Evolutionary conservation across 2,329 filamentous ascomycete species (phyloP), one percentile per base, ranked within the genome.

Genomic region (Phaeoacremonium minimum): DNA sequence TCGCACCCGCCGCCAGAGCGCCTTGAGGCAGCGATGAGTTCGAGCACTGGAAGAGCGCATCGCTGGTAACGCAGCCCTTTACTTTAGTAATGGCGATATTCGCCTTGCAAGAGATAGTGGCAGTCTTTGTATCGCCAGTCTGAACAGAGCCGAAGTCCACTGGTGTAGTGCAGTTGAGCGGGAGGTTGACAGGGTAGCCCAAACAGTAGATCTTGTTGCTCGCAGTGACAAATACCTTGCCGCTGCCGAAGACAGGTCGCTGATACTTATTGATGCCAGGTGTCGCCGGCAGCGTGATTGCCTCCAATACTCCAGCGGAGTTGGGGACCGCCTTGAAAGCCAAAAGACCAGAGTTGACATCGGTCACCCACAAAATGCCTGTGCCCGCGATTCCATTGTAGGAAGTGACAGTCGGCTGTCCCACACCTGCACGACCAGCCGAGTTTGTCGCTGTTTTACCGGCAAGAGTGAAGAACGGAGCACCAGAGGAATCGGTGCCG

Each of bases 171-270:
- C 66, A 68, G 36, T 54, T 59, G 12, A 68, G 42, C 4, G 66
- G 59, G 5, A 63, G 39, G 33, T 62, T 60, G 31, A 68, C 64
- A 4, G 65, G 64, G 11, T 63, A 63, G 6, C 61, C 61, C 15
- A 61, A 44, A 26, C 53, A 56, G 13, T 57, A 49, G 11, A 63
- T 52, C 12, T 55, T 56, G 37, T 50, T 55, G 19, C 39, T 44
- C 18, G 57, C 52, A 7, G 57, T 54, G 17, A 60, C 55, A 51
- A 55, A 71, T 41, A 53, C 56, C 48, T 51, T 61, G 37, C 51
- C 66, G 54, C 58, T 61, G 47, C 52, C 66, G 55, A 62, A 71
- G 39, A 52, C 57, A 26, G 55, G 63, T 32, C 57, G 55, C 36
- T 52, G 55, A 38, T 59, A 68, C 38, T 64, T 65, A 30, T 58